A percentile compares a stretch with the other conserved stretches of the same genome.
Evolutionary conservation across 1,284 basidiomycete genomes (phyloP).

Genomic region (Mycosarcoma maydis): DNA sequence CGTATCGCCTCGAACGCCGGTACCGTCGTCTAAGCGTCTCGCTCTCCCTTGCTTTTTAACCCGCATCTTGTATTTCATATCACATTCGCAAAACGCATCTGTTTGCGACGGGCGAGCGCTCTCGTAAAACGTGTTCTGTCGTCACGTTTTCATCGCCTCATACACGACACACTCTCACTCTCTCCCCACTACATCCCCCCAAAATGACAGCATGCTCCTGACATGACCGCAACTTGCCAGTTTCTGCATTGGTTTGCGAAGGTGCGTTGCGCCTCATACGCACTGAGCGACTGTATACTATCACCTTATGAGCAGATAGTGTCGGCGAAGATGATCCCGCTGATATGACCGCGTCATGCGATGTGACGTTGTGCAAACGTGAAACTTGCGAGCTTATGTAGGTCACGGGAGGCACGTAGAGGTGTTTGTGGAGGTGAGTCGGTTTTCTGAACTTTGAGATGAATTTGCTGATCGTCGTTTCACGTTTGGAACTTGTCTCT

Average conservation of each 20-base stretch:
- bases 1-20: constrained; percentile 97
- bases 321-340: too few relatives aligned
- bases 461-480: background rate
- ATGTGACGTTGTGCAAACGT: too few relatives aligned
- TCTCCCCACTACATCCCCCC: constrained; percentile 10
- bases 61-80: constrained; percentile 44
- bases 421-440: constrained; percentile 10
- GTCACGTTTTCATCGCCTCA: constrained; percentile 36
- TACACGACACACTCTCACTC: constrained; percentile 35
- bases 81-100: constrained; percentile 17
- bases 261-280: too few relatives aligned
- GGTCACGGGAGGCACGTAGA: too few relatives aligned
- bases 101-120: constrained; percentile 29
- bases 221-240: constrained; percentile 14
- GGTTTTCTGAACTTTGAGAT: background rate
- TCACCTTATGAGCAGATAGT: too few relatives aligned
- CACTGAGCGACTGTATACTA: too few relatives aligned
- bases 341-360: too few relatives aligned
- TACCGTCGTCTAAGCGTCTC: constrained; percentile 80
- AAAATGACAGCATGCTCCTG: constrained; percentile 48
- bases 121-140: constrained; percentile 31
- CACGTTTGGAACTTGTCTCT: background rate
- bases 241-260: background rate
- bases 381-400: too few relatives aligned
- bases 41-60: background rate